Base-by-base conservation (phyloP, 2,329 filamentous ascomycete genomes). In the Sporothrix curviconia region DNA sequence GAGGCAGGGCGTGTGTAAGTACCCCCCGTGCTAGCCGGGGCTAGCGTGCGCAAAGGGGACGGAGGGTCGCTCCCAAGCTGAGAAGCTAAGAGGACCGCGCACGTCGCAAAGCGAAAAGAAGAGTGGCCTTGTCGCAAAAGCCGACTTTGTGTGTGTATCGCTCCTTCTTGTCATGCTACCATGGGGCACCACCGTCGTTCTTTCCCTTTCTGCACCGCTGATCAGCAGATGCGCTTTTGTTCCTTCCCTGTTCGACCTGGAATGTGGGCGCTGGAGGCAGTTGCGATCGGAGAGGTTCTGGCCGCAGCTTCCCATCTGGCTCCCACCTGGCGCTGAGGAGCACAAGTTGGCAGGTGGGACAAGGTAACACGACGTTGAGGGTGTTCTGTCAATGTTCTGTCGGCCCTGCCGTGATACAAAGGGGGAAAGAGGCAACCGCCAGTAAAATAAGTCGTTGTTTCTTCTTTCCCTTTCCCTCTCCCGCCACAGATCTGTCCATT, bases 1-100 rank as follows among this genome's bases (percentile, higher is more conserved):
- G 28, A 5, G 34, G n/a, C 44, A 30, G 51, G 24, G 44, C 50
- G 51, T 58, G 50, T 58, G 56, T 55, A 58, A 58, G 56, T 55
- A 58, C 56, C 56, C 49, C n/a, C 37, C 49, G 44, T 36, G 36
- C 32, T 58, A 58, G 56, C 44, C 34, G 49, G 36, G n/a, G 14
- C 24, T 55, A 55, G 53, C 53, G 53, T 32, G 32, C 32, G 6
- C 32, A 32, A 28, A 17, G 17, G 34, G 24, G 28, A 44, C 28
- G 39, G 40, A 7, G 22, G 19, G 34, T n/a, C n/a, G n/a, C n/a
- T n/a, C 19, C n/a, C 47, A 17, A 24, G 46, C 28, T 22, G 43
- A 6, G 25, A 8, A 32, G 25, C 28, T n/a, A n/a, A n/a, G n/a
- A n/a, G n/a, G n/a, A n/a, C n/a, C n/a, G n/a, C n/a, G n/a, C n/a